A percentile compares a stretch with the other conserved stretches of the same genome.
Conservation (phyloP, 208 protist genomes). For the Acanthamoeba sp. region DNA sequence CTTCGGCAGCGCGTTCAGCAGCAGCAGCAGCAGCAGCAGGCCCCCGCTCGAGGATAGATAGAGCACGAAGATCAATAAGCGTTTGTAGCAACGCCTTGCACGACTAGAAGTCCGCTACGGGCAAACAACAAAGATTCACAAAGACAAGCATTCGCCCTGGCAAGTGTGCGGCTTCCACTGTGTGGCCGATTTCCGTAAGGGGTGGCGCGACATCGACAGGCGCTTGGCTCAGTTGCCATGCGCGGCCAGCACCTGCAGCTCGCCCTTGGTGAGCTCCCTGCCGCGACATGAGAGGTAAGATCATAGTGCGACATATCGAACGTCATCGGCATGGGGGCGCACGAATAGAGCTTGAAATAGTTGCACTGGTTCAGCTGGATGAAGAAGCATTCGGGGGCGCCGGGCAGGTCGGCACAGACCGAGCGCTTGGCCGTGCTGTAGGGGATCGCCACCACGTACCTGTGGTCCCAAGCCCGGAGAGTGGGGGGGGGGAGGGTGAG, state of each 20-base stretch:
- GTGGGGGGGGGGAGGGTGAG: neutral
- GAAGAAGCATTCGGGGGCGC: slow-evolving; percentile 24
- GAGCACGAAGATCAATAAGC: too few species aligned
- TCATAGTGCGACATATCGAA: neutral
- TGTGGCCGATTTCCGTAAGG: too few species aligned
- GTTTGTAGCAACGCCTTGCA: too few species aligned
- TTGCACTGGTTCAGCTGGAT: slow-evolving; percentile 57
- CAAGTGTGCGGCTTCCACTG: too few species aligned
- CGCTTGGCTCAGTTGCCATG: slow-evolving; percentile 16
- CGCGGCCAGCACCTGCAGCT: slow-evolving; percentile 4
- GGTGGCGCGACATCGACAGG: too few species aligned
- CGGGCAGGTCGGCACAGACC: neutral
- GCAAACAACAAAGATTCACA: too few species aligned
- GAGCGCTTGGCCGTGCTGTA: neutral
- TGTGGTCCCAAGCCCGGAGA: neutral
- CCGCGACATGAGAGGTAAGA: neutral
- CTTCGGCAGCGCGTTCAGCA: slow-evolving; percentile 13
- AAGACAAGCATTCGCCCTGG: too few species aligned
- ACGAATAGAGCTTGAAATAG: slow-evolving; percentile 65
- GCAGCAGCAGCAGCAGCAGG: neutral
- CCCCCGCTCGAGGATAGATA: too few species aligned
- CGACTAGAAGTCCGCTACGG: too few species aligned
- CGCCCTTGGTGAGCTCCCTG: slow-evolving; percentile 23
- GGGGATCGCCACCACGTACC: slow-evolving; percentile 40
- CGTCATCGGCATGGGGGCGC: neutral